A percentile compares a stretch with the other conserved stretches of the same genome.
phyloP scores from a whole-genome alignment of 2,329 filamentous ascomycete genomes.

The Dothistroma pini region DNA sequence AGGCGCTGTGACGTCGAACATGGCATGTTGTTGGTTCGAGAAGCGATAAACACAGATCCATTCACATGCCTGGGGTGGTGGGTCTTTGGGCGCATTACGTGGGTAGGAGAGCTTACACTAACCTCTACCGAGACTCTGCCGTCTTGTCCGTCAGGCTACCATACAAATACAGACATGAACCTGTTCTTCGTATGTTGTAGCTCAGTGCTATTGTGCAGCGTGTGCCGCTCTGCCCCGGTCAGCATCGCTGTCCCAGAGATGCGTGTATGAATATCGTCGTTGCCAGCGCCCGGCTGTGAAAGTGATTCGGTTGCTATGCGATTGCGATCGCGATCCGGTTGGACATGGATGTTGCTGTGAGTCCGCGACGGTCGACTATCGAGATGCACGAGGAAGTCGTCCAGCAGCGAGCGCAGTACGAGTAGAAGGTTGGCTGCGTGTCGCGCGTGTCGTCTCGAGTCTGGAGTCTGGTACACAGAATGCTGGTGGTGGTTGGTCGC shows the following conservation, averaged over 20 bases:
- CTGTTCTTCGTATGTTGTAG: background rate
- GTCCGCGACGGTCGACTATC: background rate
- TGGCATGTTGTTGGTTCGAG: constrained; percentile 6
- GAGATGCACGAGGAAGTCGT: background rate
- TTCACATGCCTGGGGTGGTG: background rate
- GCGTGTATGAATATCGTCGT: background rate
- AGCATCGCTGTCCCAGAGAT: constrained; percentile 5
- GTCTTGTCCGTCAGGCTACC: background rate
- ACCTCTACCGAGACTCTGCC: constrained; percentile 15
- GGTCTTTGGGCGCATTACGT: constrained; percentile 8
- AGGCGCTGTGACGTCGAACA: constrained; percentile 26
- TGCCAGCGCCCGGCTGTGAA: background rate
- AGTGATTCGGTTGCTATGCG: constrained; percentile 2
- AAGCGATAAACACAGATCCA: background rate
- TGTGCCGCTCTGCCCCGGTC: background rate
- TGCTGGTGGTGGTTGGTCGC: background rate
- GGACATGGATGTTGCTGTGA: background rate
- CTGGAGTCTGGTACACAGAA: background rate
- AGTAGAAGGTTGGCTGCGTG: background rate
- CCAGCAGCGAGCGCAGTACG: background rate
- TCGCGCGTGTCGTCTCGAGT: background rate
- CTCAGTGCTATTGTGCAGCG: background rate
- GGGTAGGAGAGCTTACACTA: constrained; percentile 6
- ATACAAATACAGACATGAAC: background rate
- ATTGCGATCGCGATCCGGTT: background rate